Conservation (phyloP, 1,284 basidiomycete genomes). For the Rhodotorula sp. region DNA sequence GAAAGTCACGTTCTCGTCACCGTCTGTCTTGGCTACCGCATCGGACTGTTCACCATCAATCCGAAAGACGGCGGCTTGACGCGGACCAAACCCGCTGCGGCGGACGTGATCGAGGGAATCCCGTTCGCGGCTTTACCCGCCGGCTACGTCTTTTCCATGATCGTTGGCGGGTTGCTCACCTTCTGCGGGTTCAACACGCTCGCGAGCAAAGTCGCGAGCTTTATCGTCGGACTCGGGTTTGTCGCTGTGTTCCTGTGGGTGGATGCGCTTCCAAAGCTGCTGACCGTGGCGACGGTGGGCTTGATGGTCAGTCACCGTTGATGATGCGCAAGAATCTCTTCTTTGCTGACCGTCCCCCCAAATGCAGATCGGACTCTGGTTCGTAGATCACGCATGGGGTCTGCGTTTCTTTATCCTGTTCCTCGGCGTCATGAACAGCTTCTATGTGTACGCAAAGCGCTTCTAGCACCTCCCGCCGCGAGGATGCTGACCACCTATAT, state of each 20-base stretch:
- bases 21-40: constrained; percentile 21
- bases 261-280: constrained; percentile 9
- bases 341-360: fast-evolving
- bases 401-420: constrained; percentile 43
- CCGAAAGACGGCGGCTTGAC: constrained; percentile 29
- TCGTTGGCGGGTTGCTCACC: constrained; percentile 42
- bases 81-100: constrained; percentile 1
- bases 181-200: constrained; percentile 46
- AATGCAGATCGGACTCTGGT: constrained; percentile 31
- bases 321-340: too few relatives aligned
- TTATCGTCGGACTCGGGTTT: constrained; percentile 30
- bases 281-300: constrained; percentile 16
- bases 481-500: neutral
- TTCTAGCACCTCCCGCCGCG: fast-evolving
- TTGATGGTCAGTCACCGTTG: constrained; percentile 22
- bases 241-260: constrained; percentile 27
- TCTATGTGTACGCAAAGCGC: constrained; percentile 28
- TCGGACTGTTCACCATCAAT: constrained; percentile 27
- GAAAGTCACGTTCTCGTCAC: constrained; percentile 23
- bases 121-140: constrained; percentile 26
- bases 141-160: constrained; percentile 41
- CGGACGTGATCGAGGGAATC: constrained; percentile 17
- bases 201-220: constrained; percentile 45
- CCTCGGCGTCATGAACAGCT: constrained; percentile 39
- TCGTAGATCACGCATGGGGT: constrained; percentile 36